phyloP scores from a whole-genome alignment of 2,329 filamentous ascomycete species.

The Sclerotinia borealis region DNA sequence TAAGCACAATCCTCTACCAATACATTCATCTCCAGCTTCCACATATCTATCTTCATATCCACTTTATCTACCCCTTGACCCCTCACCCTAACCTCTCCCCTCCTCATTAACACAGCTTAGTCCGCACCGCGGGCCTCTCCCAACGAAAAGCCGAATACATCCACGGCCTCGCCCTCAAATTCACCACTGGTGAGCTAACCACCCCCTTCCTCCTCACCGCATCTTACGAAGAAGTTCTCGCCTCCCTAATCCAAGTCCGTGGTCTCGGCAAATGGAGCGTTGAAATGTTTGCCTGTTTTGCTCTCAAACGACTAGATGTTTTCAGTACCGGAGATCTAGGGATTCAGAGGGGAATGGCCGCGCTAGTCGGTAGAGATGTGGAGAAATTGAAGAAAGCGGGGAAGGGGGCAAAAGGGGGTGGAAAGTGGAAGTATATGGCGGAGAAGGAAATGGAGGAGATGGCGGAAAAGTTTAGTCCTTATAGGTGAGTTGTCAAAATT shows the following conservation, averaged over 20 bases:
- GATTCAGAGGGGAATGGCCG: conserved; percentile 89
- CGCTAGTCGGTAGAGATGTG: conserved; percentile 76
- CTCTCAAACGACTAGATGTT: conserved; percentile 89
- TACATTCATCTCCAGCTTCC: background rate
- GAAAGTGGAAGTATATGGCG: conserved; percentile 97
- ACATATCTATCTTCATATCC: background rate
- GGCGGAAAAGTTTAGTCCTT: conserved; percentile 75
- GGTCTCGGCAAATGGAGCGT: conserved; percentile 88
- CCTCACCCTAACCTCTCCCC: conserved; percentile 66
- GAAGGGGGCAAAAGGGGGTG: conserved; percentile 44
- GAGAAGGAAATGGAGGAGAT: conserved; percentile 87
- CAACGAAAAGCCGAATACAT: conserved; percentile 96
- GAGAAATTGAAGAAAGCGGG: conserved; percentile 68
- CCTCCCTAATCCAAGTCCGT: conserved; percentile 75
- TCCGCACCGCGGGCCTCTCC: conserved; percentile 83
- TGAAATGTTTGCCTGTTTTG: conserved; percentile 97
- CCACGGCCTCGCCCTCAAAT: conserved; percentile 76
- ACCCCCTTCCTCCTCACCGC: conserved; percentile 71
- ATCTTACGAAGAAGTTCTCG: conserved; percentile 78
- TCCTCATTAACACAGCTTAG: conserved; percentile 53
- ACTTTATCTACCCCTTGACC: conserved; percentile 52
- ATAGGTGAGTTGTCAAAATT: conserved; percentile 45
- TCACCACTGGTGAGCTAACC: conserved; percentile 66
- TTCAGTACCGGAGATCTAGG: conserved; percentile 89
- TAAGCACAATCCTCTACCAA: background rate